phyloP scores from a whole-genome alignment of 1,139 yeast species.

The Taphrina confusa region DNA sequence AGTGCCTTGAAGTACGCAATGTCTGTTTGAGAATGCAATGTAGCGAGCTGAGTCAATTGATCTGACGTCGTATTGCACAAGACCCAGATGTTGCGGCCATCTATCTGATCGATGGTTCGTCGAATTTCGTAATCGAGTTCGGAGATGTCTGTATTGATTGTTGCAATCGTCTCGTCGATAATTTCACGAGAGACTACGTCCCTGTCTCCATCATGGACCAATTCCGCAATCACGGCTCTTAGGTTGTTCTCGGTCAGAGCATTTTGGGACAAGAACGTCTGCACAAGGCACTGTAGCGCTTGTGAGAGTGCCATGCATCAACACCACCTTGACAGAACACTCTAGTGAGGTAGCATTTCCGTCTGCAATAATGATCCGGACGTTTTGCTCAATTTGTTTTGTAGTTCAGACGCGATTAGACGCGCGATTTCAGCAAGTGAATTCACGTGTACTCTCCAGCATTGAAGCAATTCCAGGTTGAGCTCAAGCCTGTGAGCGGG shows the following conservation, averaged over 20 bases:
- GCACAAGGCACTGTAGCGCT: conserved; percentile 15
- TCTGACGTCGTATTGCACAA: conserved; percentile 31
- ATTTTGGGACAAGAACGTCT: conserved; percentile 13
- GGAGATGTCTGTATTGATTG: conserved; percentile 19
- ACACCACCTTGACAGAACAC: too few species aligned
- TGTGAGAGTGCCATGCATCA: conserved; percentile 3
- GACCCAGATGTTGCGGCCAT: conserved; percentile 28
- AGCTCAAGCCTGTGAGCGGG: too few species aligned
- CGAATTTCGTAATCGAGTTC: conserved; percentile 27
- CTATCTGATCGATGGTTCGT: conserved; percentile 24
- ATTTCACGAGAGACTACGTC: conserved; percentile 3
- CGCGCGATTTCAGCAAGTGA: too few species aligned
- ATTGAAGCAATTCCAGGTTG: too few species aligned
- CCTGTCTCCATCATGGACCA: neutral
- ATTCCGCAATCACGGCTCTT: conserved; percentile 19
- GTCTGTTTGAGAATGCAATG: conserved; percentile 23
- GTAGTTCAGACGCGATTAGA: too few species aligned
- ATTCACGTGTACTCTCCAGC: too few species aligned
- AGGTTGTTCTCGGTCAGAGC: conserved; percentile 15
- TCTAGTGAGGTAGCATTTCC: too few species aligned
- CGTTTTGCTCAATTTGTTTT: too few species aligned
- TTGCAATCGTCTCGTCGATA: conserved; percentile 53
- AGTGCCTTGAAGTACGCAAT: conserved; percentile 27
- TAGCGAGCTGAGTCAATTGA: conserved; percentile 28
- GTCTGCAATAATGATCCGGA: too few species aligned